Conservation (phyloP, 148 eudicot species). For the Suaeda aralocaspica region DNA sequence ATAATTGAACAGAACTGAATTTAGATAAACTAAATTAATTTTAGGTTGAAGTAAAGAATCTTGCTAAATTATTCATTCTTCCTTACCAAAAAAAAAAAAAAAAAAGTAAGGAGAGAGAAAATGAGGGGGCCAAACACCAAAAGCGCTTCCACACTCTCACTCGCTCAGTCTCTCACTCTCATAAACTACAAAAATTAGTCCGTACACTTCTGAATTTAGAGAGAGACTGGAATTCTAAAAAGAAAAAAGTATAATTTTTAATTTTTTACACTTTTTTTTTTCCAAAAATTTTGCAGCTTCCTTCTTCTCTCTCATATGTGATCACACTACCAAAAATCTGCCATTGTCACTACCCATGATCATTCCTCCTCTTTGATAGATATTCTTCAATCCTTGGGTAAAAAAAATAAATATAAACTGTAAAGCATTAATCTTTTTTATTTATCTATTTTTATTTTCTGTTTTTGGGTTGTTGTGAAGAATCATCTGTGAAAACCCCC, state of each 20-base stretch:
- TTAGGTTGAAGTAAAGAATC: too few relatives aligned
- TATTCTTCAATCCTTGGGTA: not conserved
- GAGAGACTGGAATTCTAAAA: not conserved
- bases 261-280: not conserved
- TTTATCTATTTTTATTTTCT: not conserved
- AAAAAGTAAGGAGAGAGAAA: not conserved
- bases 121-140: not conserved
- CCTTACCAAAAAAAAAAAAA: not conserved
- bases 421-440: not conserved
- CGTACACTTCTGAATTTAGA: not conserved
- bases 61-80: too few relatives aligned
- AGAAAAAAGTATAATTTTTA: not conserved
- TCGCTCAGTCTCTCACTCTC: constrained; percentile 10
- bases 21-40: too few relatives aligned
- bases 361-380: not conserved
- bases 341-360: not conserved
- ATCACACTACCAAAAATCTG: constrained; percentile 7
- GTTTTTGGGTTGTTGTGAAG: not conserved
- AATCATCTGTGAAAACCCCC: not conserved
- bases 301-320: constrained; percentile 1
- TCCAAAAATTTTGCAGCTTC: not conserved
- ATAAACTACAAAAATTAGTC: constrained; percentile 3
- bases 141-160: not conserved
- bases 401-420: too few relatives aligned
- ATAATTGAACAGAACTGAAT: too few relatives aligned